Evolutionary conservation across 495 filamentous ascomycete species (phyloP).

Genomic region (Hypoxylon subgilvum): DNA sequence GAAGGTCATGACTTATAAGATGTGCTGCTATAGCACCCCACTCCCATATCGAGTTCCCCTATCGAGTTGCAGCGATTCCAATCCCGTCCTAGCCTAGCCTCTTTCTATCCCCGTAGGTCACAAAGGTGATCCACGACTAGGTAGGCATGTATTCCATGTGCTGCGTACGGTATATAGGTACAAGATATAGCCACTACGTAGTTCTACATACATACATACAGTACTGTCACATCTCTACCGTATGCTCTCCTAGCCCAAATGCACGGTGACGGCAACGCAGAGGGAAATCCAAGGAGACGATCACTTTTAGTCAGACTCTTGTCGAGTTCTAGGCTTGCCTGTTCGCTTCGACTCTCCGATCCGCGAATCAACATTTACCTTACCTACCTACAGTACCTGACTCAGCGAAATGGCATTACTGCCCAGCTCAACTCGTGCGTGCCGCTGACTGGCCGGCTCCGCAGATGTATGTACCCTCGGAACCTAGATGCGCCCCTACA

Average conservation of each 20-base stretch:
- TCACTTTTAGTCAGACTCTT: slow-evolving; percentile 33
- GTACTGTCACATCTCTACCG: slow-evolving; percentile 14
- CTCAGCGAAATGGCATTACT: slow-evolving; percentile 18
- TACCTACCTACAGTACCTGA: too few species aligned
- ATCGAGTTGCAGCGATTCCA: slow-evolving; percentile 29
- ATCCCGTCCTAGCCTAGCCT: slow-evolving; percentile 31
- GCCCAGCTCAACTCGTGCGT: slow-evolving; percentile 2
- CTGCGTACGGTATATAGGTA: slow-evolving; percentile 9
- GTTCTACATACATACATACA: slow-evolving; percentile 12
- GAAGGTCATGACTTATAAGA: slow-evolving; percentile 39
- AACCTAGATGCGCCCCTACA: slow-evolving; percentile 12
- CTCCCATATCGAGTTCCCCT: slow-evolving; percentile 30
- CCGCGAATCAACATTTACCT: slow-evolving; percentile 12
- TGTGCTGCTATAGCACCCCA: slow-evolving; percentile 41
- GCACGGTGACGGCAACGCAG: slow-evolving; percentile 33
- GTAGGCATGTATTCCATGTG: not conserved
- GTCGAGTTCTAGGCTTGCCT: slow-evolving; percentile 26
- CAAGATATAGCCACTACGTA: slow-evolving; percentile 7
- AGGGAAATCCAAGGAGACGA: slow-evolving; percentile 34
- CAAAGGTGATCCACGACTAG: slow-evolving; percentile 15
- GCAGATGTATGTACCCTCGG: slow-evolving; percentile 20
- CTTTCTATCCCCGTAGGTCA: slow-evolving; percentile 28
- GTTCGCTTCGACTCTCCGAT: slow-evolving; percentile 17
- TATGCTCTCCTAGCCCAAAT: slow-evolving; percentile 14
- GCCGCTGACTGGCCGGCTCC: slow-evolving; percentile 17